phyloP scores from a whole-genome alignment of 148 eudicot species.

The Limonium bicolor region DNA sequence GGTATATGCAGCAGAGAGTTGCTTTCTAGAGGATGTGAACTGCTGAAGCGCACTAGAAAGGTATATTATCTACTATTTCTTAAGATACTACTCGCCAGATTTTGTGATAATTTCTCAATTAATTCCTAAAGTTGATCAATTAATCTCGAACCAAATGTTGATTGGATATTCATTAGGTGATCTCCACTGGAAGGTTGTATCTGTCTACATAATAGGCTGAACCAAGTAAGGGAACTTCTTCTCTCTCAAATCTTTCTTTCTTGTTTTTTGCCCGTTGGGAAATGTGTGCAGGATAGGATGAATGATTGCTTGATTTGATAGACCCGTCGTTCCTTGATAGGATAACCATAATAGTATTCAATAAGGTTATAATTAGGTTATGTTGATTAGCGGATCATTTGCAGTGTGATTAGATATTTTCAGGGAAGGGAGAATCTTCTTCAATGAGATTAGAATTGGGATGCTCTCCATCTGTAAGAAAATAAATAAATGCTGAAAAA shows the following conservation, averaged over 20 bases:
- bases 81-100: not conserved
- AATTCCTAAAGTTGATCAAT: too few species aligned
- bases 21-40: conserved; percentile 70
- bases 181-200: conserved; percentile 92
- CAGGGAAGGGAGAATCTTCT: too few species aligned
- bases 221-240: conserved; percentile 32
- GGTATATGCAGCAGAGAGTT: conserved; percentile 65
- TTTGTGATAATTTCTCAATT: not conserved
- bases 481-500: conserved; percentile 10
- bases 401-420: conserved; percentile 5
- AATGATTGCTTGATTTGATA: too few species aligned
- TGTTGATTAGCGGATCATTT: conserved; percentile 22
- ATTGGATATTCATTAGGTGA: too few species aligned
- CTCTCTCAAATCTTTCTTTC: too few species aligned
- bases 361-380: too few species aligned
- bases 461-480: conserved; percentile 3
- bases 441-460: too few species aligned
- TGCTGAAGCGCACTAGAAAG: conserved; percentile 82
- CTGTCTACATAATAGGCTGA: conserved; percentile 71
- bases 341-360: too few species aligned
- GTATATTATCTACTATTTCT: conserved; percentile 15
- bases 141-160: too few species aligned
- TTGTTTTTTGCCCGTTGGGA: too few species aligned
- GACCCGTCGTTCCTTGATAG: too few species aligned
- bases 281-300: too few species aligned